Evolutionary conservation across 2,329 filamentous ascomycete genomes (phyloP).

Genomic region (Diaporthe destruens): DNA sequence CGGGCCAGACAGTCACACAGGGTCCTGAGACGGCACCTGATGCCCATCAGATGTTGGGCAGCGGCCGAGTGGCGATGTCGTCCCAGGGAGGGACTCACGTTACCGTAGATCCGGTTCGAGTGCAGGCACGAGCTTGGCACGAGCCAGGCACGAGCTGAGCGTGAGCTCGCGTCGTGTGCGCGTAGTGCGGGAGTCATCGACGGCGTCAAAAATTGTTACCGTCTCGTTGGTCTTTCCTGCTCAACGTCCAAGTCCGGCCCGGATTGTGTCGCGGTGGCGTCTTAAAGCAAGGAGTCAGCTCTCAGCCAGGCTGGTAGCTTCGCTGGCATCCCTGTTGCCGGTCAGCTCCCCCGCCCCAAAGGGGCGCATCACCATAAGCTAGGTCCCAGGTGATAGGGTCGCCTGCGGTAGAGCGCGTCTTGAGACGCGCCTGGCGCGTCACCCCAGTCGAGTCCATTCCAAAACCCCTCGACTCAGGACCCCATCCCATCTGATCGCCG

Average conservation of each 20-base stretch:
- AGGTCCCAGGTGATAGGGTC: slow-evolving; percentile 26
- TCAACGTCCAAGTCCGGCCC: slow-evolving; percentile 14
- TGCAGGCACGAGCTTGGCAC: neutral
- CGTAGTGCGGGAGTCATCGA: slow-evolving; percentile 3
- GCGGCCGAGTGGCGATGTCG: slow-evolving; percentile 12
- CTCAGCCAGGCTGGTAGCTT: slow-evolving; percentile 6
- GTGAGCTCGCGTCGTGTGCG: slow-evolving; percentile 34
- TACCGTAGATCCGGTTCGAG: slow-evolving; percentile 19
- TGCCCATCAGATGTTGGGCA: slow-evolving; percentile 28
- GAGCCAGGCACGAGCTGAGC: slow-evolving; percentile 11
- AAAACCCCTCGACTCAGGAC: slow-evolving; percentile 31
- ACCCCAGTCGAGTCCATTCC: slow-evolving; percentile 25
- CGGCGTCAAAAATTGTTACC: slow-evolving; percentile 2
- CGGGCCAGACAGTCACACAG: slow-evolving; percentile 23
- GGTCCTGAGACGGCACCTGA: slow-evolving; percentile 32
- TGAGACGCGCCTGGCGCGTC: slow-evolving; percentile 39
- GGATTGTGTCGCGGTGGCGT: slow-evolving; percentile 32
- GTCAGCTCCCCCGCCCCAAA: slow-evolving; percentile 10
- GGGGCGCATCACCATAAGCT: slow-evolving; percentile 29
- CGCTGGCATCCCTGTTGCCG: slow-evolving; percentile 28
- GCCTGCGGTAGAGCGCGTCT: slow-evolving; percentile 28
- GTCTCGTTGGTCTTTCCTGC: slow-evolving; percentile 18
- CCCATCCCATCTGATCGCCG: slow-evolving; percentile 32
- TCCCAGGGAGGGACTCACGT: neutral
- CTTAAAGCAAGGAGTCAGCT: slow-evolving; percentile 18